Conservation (phyloP, 2,329 filamentous ascomycete genomes). For the Aureobasidium sp. region DNA sequence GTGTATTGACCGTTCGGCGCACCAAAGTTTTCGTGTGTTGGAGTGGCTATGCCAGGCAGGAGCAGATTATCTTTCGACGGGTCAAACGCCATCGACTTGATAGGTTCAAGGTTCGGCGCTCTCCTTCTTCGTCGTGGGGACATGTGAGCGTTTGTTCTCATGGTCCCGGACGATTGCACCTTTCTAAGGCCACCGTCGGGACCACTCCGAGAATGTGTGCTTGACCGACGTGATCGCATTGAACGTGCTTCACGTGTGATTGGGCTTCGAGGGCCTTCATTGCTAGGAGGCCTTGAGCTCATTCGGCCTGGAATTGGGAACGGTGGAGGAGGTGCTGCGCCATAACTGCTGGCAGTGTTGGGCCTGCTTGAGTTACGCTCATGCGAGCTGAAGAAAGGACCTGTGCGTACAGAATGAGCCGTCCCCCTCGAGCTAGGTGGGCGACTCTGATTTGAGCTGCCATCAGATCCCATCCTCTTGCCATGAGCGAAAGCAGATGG, state of each 20-base stretch:
- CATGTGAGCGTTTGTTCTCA: conserved; percentile 54
- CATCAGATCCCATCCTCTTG: not conserved
- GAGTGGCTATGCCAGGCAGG: conserved; percentile 1
- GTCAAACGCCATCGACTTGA: conserved; percentile 31
- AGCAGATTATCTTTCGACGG: conserved; percentile 19
- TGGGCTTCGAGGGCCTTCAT: conserved; percentile 65
- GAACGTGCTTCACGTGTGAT: conserved; percentile 45
- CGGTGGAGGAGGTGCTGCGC: conserved; percentile 52
- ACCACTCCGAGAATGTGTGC: conserved; percentile 11
- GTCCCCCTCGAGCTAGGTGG: not conserved
- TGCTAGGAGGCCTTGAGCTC: conserved; percentile 70
- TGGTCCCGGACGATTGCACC: conserved; percentile 71
- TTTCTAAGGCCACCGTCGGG: conserved; percentile 58
- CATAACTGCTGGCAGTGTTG: conserved; percentile 50
- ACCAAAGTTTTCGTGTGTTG: not conserved
- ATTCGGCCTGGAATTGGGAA: conserved; percentile 87
- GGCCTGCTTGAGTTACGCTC: conserved; percentile 1
- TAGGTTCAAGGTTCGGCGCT: conserved; percentile 30
- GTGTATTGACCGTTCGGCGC: not conserved
- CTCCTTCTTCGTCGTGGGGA: conserved; percentile 36
- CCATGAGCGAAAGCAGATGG: not conserved
- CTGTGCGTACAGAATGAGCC: not conserved
- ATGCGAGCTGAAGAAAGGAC: not conserved
- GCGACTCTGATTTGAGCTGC: not conserved
- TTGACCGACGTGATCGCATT: not conserved